phyloP scores from a whole-genome alignment of 768 basidiomycete species.

The Cystobasidium ongulense region DNA sequence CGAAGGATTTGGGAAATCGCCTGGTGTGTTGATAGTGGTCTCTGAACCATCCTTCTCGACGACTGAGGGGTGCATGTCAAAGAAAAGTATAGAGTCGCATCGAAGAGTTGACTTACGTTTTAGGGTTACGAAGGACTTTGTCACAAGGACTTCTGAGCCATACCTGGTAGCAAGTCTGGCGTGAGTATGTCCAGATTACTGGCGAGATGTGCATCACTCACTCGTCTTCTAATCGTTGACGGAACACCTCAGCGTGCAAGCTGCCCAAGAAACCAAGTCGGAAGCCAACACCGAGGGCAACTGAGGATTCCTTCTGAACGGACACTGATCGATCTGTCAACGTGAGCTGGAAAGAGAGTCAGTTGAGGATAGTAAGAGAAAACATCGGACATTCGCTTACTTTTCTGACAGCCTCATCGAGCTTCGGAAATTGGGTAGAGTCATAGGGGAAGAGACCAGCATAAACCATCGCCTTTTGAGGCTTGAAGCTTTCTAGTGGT shows the following conservation, averaged over 20 bases:
- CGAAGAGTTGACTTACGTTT: slow-evolving; percentile 53
- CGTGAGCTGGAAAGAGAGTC: slow-evolving; percentile 54
- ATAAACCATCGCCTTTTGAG: slow-evolving; percentile 81
- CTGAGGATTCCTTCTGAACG: slow-evolving; percentile 80
- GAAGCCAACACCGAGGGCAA: slow-evolving; percentile 89
- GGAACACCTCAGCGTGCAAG: slow-evolving; percentile 91
- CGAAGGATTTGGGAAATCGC: slow-evolving; percentile 79
- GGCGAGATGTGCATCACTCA: slow-evolving; percentile 51
- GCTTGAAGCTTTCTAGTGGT: slow-evolving; percentile 82
- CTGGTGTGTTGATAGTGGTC: slow-evolving; percentile 73
- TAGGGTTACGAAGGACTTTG: slow-evolving; percentile 91
- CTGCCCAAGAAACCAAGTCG: slow-evolving; percentile 91
- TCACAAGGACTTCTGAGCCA: slow-evolving; percentile 68
- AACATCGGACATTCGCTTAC: slow-evolving; percentile 51
- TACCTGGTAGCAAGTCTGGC: slow-evolving; percentile 23
- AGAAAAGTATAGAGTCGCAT: background rate
- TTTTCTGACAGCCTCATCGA: slow-evolving; percentile 89
- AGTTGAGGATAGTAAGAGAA: slow-evolving; percentile 4
- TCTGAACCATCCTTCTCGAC: slow-evolving; percentile 60
- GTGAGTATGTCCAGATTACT: too few relatives aligned
- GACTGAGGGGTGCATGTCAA: slow-evolving; percentile 50
- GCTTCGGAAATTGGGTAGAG: slow-evolving; percentile 77
- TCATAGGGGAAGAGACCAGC: slow-evolving; percentile 83
- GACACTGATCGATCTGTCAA: slow-evolving; percentile 82
- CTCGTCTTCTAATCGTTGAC: slow-evolving; percentile 93